Evolutionary conservation across 2,329 filamentous ascomycete genomes (phyloP).

Genomic region (Colletotrichum higginsianum): DNA sequence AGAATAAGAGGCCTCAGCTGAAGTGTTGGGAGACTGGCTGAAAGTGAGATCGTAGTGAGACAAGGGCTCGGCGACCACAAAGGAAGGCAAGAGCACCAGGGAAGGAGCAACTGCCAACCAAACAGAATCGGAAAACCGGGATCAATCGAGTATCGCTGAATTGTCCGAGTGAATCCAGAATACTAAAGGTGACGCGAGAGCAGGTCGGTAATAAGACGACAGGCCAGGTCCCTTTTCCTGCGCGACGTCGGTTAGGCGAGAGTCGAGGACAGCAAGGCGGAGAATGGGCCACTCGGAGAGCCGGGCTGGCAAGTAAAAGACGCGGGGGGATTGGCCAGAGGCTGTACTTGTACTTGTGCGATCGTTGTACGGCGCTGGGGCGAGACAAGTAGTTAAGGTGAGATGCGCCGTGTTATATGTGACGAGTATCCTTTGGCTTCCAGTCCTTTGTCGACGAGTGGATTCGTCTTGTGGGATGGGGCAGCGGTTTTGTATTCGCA

Average conservation of each 20-base stretch:
- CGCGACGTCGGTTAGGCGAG: constrained; percentile 29
- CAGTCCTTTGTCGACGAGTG: not conserved
- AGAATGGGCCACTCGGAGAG: constrained; percentile 23
- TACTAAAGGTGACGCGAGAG: constrained; percentile 20
- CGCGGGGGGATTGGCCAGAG: constrained; percentile 17
- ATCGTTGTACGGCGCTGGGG: constrained; percentile 27
- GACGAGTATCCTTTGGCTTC: constrained; percentile 15
- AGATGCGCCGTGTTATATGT: constrained; percentile 35
- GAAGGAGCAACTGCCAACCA: constrained; percentile 18
- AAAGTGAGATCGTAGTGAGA: constrained; percentile 30
- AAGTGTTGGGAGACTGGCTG: constrained; percentile 18
- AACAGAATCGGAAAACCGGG: constrained; percentile 4
- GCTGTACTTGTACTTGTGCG: constrained; percentile 18
- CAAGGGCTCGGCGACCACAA: constrained; percentile 32
- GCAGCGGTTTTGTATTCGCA: constrained; percentile 1
- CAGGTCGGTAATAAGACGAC: constrained; percentile 21
- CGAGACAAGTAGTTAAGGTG: constrained; percentile 30
- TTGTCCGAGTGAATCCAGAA: constrained; percentile 25
- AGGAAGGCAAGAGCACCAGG: constrained; percentile 33
- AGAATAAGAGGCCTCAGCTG: constrained; percentile 9
- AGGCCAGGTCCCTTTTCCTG: constrained; percentile 17
- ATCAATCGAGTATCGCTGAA: constrained; percentile 25
- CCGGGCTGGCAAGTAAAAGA: constrained; percentile 23
- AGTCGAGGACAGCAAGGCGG: constrained; percentile 25
- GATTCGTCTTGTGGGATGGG: constrained; percentile 4